A percentile compares a stretch with the other conserved stretches of the same genome.
Evolutionary conservation across 768 basidiomycete genomes (phyloP).

Genomic region (Lepiota brunneoincarnata): DNA sequence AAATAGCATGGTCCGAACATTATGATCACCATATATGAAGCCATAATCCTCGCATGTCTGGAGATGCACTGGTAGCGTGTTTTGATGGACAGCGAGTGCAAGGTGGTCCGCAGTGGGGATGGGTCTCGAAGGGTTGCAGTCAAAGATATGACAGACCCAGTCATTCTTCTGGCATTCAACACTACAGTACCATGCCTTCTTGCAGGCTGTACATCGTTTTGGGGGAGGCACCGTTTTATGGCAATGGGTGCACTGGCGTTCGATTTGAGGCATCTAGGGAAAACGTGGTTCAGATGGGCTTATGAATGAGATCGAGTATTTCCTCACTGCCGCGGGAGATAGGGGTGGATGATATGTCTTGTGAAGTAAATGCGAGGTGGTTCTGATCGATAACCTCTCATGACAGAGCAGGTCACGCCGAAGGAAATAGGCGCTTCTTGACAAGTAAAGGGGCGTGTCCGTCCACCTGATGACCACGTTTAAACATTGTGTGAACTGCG

Average conservation of each 20-base stretch:
- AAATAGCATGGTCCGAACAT: slow-evolving; percentile 20
- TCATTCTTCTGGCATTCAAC: slow-evolving; percentile 24
- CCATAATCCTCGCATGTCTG: slow-evolving; percentile 35
- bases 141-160: slow-evolving; percentile 31
- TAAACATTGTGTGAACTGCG: too few relatives aligned
- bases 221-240: neutral
- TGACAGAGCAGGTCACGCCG: too few relatives aligned
- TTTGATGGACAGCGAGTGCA: slow-evolving; percentile 20
- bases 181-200: slow-evolving; percentile 31
- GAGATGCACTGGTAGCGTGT: slow-evolving; percentile 26
- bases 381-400: too few relatives aligned
- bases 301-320: too few relatives aligned
- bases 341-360: too few relatives aligned
- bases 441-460: too few relatives aligned
- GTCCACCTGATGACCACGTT: too few relatives aligned
- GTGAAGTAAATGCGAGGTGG: too few relatives aligned
- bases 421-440: too few relatives aligned
- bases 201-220: slow-evolving; percentile 21
- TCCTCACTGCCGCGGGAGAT: too few relatives aligned
- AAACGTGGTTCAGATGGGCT: too few relatives aligned
- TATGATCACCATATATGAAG: slow-evolving; percentile 20
- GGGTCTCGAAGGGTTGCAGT: slow-evolving; percentile 22
- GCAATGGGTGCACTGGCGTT: neutral
- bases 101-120: slow-evolving; percentile 32
- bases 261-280: too few relatives aligned